Percentiles rank a stretch among this genome's conserved stretches.
phyloP scores from a whole-genome alignment of 306 rosid genomes.

The Echinosophora koreensis region DNA sequence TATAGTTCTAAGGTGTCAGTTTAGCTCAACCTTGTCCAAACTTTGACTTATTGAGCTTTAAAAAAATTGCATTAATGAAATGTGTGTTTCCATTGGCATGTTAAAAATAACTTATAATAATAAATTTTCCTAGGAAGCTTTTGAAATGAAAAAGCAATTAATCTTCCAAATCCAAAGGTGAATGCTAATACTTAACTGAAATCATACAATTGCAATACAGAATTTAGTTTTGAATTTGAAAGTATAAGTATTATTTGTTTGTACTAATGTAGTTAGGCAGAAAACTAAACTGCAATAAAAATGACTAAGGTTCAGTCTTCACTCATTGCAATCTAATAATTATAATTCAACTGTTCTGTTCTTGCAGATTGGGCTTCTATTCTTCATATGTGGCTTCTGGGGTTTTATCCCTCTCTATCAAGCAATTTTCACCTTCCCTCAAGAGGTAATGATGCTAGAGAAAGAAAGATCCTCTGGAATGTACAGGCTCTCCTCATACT shows the following conservation, averaged over 20 bases:
- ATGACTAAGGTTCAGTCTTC: not conserved
- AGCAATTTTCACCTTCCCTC: conserved; percentile 69
- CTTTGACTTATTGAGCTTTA: not conserved
- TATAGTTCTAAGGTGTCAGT: not conserved
- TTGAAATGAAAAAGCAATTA: too few relatives aligned
- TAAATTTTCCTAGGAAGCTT: too few relatives aligned
- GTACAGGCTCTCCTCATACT: conserved; percentile 73
- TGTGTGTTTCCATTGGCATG: too few relatives aligned
- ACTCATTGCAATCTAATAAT: not conserved
- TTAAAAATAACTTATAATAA: too few relatives aligned
- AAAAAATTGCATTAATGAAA: too few relatives aligned
- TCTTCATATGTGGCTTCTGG: conserved; percentile 66
- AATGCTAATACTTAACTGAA: too few relatives aligned
- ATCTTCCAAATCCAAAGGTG: too few relatives aligned
- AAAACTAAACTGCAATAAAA: not conserved
- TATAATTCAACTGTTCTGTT: not conserved
- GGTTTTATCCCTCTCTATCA: conserved; percentile 54
- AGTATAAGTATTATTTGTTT: too few relatives aligned
- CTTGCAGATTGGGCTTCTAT: conserved; percentile 68
- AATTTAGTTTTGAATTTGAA: too few relatives aligned
- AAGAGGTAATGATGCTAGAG: conserved; percentile 58
- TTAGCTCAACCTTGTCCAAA: not conserved
- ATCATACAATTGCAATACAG: too few relatives aligned
- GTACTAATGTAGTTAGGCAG: not conserved
- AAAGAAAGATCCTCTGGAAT: conserved; percentile 76